A percentile compares a stretch with the other conserved stretches of the same genome.
Evolutionary conservation across 2,329 filamentous ascomycete genomes (phyloP).

Genomic region (Didymella sp.): DNA sequence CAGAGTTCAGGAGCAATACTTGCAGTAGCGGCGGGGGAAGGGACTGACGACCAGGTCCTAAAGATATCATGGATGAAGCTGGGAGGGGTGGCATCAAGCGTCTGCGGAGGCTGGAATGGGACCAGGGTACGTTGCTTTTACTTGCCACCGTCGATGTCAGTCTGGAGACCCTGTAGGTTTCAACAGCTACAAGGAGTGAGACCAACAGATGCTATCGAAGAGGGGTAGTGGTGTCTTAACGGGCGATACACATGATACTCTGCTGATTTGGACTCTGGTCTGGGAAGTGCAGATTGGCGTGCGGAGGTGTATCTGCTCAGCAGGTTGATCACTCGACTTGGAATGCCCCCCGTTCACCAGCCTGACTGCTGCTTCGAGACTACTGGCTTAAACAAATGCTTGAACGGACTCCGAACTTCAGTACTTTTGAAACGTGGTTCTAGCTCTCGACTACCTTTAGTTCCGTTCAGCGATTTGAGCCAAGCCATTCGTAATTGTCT

Average conservation of each 20-base stretch:
- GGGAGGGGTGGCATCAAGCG: conserved; percentile 8
- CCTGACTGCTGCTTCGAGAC: neutral
- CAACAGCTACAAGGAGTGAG: conserved; percentile 15
- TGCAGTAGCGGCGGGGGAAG: conserved; percentile 11
- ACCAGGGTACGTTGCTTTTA: conserved; percentile 13
- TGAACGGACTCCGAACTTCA: neutral
- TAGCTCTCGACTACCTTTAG: neutral
- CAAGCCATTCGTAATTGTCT: neutral
- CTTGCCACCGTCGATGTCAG: neutral
- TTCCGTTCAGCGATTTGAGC: neutral
- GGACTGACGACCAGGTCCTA: neutral
- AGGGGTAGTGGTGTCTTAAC: neutral
- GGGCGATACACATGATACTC: neutral
- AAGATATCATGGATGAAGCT: conserved; percentile 10
- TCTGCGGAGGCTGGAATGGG: conserved; percentile 10
- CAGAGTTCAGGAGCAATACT: conserved; percentile 2
- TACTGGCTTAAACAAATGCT: neutral
- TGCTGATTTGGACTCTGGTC: neutral
- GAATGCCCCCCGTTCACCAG: neutral
- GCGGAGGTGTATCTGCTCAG: neutral
- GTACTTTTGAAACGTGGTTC: neutral
- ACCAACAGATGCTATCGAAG: conserved; percentile 2
- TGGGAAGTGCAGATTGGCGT: neutral
- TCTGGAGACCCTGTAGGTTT: neutral
- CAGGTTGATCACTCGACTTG: neutral